Conservation (phyloP, 805 yeast genomes). For the Candida boleticola region DNA sequence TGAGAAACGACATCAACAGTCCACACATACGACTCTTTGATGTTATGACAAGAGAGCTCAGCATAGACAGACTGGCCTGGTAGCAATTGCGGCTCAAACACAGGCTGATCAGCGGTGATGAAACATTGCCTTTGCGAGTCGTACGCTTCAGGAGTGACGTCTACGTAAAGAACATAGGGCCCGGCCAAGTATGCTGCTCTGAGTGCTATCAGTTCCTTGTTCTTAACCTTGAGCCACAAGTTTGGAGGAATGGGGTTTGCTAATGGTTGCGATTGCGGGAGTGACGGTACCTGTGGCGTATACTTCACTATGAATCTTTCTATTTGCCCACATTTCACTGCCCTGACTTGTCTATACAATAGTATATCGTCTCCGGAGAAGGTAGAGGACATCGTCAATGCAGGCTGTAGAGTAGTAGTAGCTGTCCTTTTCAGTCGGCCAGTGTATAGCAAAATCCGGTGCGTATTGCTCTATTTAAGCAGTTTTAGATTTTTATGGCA, state of each 20-base stretch:
- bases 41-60: conserved; percentile 63
- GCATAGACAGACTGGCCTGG: conserved; percentile 65
- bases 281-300: conserved; percentile 25
- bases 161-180: conserved; percentile 83
- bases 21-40: conserved; percentile 67
- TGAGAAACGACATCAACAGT: conserved; percentile 78
- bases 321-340: conserved; percentile 58
- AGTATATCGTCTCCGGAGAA: conserved; percentile 13
- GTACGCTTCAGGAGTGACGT: conserved; percentile 69
- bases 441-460: no score
- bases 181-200: conserved; percentile 87
- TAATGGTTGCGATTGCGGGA: conserved; percentile 2
- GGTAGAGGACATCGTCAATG: neutral
- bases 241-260: conserved; percentile 17
- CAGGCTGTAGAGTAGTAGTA: no score
- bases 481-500: no score
- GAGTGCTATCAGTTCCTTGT: conserved; percentile 67
- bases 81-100: conserved; percentile 65
- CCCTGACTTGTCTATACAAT: conserved; percentile 35
- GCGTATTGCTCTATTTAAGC: no score
- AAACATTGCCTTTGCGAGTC: conserved; percentile 51
- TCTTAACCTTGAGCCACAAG: conserved; percentile 60
- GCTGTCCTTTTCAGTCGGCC: no score
- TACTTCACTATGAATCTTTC: conserved; percentile 55
- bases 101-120: conserved; percentile 76